Evolutionary conservation across 140 eudicot species (phyloP).

Genomic region (Flaveria floridana): DNA sequence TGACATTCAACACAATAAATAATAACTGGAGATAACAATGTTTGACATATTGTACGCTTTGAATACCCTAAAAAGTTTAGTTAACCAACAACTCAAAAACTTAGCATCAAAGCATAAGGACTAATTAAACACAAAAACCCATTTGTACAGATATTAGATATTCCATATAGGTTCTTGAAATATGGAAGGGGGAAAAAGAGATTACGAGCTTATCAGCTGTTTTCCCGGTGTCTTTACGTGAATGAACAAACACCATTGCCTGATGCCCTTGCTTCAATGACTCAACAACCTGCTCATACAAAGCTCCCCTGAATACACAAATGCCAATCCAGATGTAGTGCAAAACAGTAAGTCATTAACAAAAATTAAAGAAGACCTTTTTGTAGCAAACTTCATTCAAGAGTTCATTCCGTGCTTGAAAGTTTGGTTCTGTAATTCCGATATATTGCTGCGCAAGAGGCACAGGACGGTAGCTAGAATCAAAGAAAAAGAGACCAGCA

Average conservation of each 20-base stretch:
- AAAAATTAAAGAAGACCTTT: slow-evolving; percentile 52
- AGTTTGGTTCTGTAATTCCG: slow-evolving; percentile 82
- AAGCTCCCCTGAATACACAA: background rate
- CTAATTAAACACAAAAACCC: slow-evolving; percentile 2
- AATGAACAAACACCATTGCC: slow-evolving; percentile 97
- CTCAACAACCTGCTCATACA: slow-evolving; percentile 62
- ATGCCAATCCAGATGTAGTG: slow-evolving; percentile 21
- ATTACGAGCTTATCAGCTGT: slow-evolving; percentile 89
- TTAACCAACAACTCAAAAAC: slow-evolving; percentile 4
- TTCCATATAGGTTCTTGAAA: background rate
- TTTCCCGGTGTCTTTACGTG: slow-evolving; percentile 96
- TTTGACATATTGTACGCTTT: slow-evolving; percentile 9
- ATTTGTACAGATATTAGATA: background rate
- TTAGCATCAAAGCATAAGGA: background rate
- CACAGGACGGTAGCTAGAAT: slow-evolving; percentile 97
- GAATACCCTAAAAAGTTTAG: slow-evolving; percentile 16
- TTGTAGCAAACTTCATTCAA: slow-evolving; percentile 79
- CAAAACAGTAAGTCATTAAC: slow-evolving; percentile 3
- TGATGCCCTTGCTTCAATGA: slow-evolving; percentile 85
- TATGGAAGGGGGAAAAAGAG: background rate
- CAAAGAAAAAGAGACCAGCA: slow-evolving; percentile 87
- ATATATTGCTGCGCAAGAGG: slow-evolving; percentile 97
- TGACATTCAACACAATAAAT: slow-evolving; percentile 22
- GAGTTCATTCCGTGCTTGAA: slow-evolving; percentile 68
- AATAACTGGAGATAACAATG: slow-evolving; percentile 1